Percentiles rank a stretch among this genome's conserved stretches.
phyloP scores from a whole-genome alignment of 257 asterid genomes.

The Forsythia viridissima region DNA sequence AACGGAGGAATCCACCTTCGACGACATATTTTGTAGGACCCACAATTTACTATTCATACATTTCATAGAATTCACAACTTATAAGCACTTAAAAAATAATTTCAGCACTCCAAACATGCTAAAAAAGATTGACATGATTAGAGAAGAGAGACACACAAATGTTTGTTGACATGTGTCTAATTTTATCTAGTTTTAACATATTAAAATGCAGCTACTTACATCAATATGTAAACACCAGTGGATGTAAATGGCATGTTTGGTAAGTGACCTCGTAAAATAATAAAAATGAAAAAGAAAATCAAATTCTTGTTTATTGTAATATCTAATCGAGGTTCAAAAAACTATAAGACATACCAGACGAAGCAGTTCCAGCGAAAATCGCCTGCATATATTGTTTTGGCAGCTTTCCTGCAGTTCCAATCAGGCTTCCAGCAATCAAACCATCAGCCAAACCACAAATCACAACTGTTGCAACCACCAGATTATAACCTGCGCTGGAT shows the following conservation, averaged over 20 bases:
- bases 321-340: not conserved
- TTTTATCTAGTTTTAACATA: not conserved
- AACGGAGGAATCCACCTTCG: no score
- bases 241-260: not conserved
- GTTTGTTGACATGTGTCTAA: not conserved
- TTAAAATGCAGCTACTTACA: not conserved
- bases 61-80: no score
- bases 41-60: no score
- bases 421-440: slow-evolving; percentile 62
- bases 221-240: not conserved
- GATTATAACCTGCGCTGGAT: slow-evolving; percentile 31
- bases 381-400: slow-evolving; percentile 90
- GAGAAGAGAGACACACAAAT: not conserved
- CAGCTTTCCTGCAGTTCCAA: slow-evolving; percentile 65
- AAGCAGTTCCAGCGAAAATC: slow-evolving; percentile 80
- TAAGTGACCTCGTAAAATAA: not conserved
- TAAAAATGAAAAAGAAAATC: not conserved
- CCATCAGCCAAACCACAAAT: slow-evolving; percentile 75
- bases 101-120: no score
- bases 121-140: not conserved
- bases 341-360: slow-evolving; percentile 57
- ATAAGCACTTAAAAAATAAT: no score
- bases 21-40: no score
- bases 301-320: not conserved
- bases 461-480: slow-evolving; percentile 55